phyloP scores from a whole-genome alignment of 2,329 filamentous ascomycete species.

The Curvularia sp. region DNA sequence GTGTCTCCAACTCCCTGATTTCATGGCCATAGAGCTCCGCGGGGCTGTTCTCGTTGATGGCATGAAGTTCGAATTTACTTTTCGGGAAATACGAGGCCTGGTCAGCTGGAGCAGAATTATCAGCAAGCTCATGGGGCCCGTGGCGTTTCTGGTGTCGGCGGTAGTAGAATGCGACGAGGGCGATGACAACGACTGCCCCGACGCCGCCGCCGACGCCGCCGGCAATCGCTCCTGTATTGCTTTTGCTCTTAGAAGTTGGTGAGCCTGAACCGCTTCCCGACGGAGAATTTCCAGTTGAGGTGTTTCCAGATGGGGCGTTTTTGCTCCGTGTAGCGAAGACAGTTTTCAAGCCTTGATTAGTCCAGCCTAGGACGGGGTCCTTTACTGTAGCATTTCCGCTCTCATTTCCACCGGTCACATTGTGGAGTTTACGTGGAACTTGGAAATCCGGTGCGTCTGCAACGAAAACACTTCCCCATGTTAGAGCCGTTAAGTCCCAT shows the following conservation, averaged over 20 bases:
- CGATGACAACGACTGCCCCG: background rate
- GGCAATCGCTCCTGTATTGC: background rate
- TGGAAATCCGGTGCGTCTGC: background rate
- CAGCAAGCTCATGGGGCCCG: background rate
- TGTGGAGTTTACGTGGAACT: background rate
- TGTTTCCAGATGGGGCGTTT: too few species aligned
- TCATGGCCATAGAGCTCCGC: slow-evolving; percentile 3
- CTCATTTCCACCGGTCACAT: background rate
- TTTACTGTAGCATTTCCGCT: background rate
- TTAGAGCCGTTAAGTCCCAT: background rate
- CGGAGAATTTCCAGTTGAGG: background rate
- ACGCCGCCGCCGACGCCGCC: background rate
- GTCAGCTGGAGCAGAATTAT: background rate
- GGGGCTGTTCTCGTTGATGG: slow-evolving; percentile 2
- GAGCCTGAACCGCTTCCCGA: background rate
- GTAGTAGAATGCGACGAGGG: background rate
- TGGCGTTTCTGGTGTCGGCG: background rate
- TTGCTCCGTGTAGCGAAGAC: background rate
- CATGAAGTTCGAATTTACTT: background rate
- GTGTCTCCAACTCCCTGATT: background rate
- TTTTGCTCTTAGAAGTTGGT: background rate
- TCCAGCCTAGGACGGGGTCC: background rate
- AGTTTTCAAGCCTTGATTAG: background rate
- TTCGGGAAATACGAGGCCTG: background rate
- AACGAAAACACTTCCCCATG: background rate